Evolutionary conservation across 2,329 filamentous ascomycete genomes (phyloP), one percentile per base, ranked within the genome.

Genomic region (Grosmannia huntii): DNA sequence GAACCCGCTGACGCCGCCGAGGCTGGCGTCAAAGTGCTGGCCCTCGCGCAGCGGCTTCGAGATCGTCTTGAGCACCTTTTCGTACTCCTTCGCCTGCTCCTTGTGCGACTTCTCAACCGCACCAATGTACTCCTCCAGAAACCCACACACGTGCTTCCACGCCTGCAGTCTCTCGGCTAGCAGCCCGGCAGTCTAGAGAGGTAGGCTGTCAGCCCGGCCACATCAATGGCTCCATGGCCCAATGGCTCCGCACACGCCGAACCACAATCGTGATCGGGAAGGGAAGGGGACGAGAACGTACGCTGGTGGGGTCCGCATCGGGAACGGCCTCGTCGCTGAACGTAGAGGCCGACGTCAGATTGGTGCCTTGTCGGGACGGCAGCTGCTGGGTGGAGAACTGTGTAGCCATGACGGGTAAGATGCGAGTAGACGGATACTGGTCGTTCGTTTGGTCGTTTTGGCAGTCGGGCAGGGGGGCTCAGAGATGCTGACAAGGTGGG

Each of bases 71-170:
- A 97, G 74, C 11, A 94, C 85, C 73, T 89, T 92, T 75, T 97
- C 91, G 68, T 96, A 96, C 71, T 97, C 92, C 76, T 96, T 97
- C 57, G 89, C 84, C 65, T 96, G 87, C 12, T 82, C 80, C 68
- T 85, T 86, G 68, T 96, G 86, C 60, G 89, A 78, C 78, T 92
- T 96, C 71, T 96, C 90, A 4, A 90, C 89, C 7, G 87, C 85
- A 33, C 76, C 76, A 66, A 97, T 79, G 70, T 96, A 99, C 56
- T 95, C 90, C 72, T 97, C 90, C 53, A 99, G 79, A 68, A 96
- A 92, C 59, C 79, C 89, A 62, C 90, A 89, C 61, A 91, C 89
- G 71, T 97, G 92, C 71, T 96, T 97, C 90, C 90, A 99, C 53
- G 94, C 94, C 67, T 89, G 87, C 61, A 99, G 79, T 63, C 94